Percentiles rank a stretch among this genome's conserved stretches.
phyloP scores from a whole-genome alignment of 345 rosid species.

The Brassica nigra region DNA sequence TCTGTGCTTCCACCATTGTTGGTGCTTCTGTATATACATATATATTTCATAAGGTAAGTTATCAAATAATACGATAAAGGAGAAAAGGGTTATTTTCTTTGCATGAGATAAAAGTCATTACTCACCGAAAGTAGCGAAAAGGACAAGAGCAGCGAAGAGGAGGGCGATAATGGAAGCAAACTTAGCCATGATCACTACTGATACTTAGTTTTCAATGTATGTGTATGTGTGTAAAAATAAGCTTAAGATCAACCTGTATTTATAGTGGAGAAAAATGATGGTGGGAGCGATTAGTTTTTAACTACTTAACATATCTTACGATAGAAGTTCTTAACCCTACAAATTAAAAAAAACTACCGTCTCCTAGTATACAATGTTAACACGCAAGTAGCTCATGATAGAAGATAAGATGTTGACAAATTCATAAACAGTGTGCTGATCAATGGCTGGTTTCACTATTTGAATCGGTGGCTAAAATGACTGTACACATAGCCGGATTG shows the following conservation, averaged over 20 bases:
- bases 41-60: too few species aligned
- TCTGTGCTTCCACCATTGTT: slow-evolving; percentile 16
- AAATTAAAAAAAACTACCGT: neutral
- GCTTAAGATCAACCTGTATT: slow-evolving; percentile 5
- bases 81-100: neutral
- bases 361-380: neutral
- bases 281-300: neutral
- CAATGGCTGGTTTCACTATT: neutral
- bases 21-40: slow-evolving; percentile 11
- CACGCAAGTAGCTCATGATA: neutral
- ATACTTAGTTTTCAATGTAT: neutral
- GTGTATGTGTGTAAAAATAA: slow-evolving; percentile 13
- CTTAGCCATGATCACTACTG: slow-evolving; percentile 16
- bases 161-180: neutral
- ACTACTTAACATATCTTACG: neutral
- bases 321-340: neutral
- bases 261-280: neutral
- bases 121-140: slow-evolving; percentile 26
- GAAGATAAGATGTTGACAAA: neutral
- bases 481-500: neutral
- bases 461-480: slow-evolving; percentile 4
- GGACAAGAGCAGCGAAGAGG: slow-evolving; percentile 12
- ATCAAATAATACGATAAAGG: too few species aligned
- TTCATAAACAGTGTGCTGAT: slow-evolving; percentile 17
- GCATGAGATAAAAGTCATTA: neutral